Evolutionary conservation across 176 grass and related monocot genomes (phyloP).

Genomic region (Juncus effusus): DNA sequence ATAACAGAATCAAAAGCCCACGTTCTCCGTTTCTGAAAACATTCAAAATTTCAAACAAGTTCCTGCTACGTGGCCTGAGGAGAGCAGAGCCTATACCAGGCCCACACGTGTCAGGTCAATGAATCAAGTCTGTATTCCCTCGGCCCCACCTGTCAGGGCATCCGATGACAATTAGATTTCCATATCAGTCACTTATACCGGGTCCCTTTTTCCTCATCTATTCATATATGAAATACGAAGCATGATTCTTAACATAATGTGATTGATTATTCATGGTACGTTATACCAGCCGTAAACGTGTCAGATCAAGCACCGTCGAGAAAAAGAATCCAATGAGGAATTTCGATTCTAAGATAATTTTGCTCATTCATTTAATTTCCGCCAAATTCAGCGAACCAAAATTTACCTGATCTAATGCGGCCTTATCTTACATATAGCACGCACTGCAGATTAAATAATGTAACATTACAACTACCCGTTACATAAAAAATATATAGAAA

Average conservation of each 20-base stretch:
- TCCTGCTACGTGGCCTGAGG: constrained; percentile 6
- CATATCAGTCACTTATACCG: not conserved
- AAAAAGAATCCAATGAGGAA: constrained; percentile 33
- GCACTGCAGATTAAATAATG: no score
- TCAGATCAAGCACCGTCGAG: not conserved
- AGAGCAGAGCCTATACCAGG: not conserved
- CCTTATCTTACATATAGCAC: no score
- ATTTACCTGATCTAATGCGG: no score
- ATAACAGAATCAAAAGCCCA: no score
- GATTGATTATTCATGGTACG: not conserved
- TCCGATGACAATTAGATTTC: constrained; percentile 13
- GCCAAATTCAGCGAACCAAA: not conserved
- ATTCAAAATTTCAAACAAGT: no score
- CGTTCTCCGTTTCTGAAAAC: no score
- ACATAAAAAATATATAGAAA: not conserved
- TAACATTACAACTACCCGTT: not conserved
- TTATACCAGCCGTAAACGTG: not conserved
- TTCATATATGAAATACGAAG: not conserved
- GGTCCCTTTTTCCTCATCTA: not conserved
- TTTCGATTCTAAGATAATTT: not conserved
- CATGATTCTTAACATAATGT: not conserved
- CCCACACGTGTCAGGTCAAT: constrained; percentile 14
- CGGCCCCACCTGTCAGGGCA: constrained; percentile 10
- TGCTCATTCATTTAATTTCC: no score
- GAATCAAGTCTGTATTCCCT: constrained; percentile 4